Conservation (phyloP, 169 alveolate genomes). For the Miamiensis avidus region DNA sequence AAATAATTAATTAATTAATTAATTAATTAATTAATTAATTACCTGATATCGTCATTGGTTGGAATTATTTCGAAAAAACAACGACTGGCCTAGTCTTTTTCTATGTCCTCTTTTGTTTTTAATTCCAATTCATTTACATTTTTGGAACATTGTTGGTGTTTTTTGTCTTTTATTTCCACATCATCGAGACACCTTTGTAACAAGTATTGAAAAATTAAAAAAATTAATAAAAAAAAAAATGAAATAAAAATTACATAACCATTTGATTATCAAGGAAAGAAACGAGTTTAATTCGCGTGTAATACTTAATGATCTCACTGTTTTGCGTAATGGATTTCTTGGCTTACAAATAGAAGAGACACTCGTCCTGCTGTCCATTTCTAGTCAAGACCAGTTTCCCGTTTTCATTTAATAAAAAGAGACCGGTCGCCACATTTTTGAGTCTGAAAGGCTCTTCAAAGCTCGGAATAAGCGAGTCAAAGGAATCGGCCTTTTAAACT, state of each 20-base stretch:
- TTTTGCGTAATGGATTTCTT: slow-evolving; percentile 9
- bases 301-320: background rate
- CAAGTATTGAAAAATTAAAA: too few species aligned
- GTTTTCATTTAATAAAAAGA: slow-evolving; percentile 6
- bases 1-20: too few species aligned
- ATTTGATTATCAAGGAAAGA: background rate
- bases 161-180: background rate
- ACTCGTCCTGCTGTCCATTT: slow-evolving; percentile 24
- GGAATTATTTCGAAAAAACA: background rate
- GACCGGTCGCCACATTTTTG: slow-evolving; percentile 44
- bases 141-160: background rate
- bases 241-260: background rate
- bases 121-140: background rate
- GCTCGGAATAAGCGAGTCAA: slow-evolving; percentile 8
- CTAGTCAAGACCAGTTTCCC: slow-evolving; percentile 18
- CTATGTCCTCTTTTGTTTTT: background rate
- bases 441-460: slow-evolving; percentile 30
- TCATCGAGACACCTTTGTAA: background rate
- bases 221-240: too few species aligned
- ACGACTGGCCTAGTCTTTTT: background rate
- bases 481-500: slow-evolving; percentile 16
- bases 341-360: slow-evolving; percentile 18
- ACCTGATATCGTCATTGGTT: background rate
- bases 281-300: background rate
- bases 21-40: too few species aligned